These are phyloP conservation scores for Termitomyces sp. DNA, from an alignment of 1,284 basidiomycete genomes.

Conservation along the genomic window DNA sequence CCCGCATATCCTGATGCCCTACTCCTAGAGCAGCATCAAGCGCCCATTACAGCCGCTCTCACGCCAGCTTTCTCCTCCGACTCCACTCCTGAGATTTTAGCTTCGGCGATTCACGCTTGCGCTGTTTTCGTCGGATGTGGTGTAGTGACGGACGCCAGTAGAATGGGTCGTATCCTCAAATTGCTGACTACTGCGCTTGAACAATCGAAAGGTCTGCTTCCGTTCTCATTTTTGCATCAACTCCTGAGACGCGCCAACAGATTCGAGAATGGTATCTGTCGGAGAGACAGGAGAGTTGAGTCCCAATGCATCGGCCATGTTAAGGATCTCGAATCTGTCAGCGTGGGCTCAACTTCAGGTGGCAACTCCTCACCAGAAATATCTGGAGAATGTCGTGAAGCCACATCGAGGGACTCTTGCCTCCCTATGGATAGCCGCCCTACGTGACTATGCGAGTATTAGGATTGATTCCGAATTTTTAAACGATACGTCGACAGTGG, in stretches of 20 bases:
- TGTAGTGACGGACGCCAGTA: constrained; percentile 83
- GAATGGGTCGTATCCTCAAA: constrained; percentile 94
- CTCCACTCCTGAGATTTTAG: constrained; percentile 92
- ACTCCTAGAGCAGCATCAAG: constrained; percentile 97
- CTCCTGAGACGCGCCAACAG: constrained; percentile 36
- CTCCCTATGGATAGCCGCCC: constrained; percentile 82
- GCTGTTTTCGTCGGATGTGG: constrained; percentile 95
- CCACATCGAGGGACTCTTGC: constrained; percentile 77
- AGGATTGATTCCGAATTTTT: constrained; percentile 84
- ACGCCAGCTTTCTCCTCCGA: constrained; percentile 95
- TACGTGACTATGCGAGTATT: constrained; percentile 91
- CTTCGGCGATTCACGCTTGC: constrained; percentile 89
- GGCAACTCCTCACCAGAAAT: constrained; percentile 69
- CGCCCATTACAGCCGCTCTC: constrained; percentile 96
- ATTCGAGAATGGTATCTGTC: constrained; percentile 77
- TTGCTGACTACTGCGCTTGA: constrained; percentile 86
- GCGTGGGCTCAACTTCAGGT: constrained; percentile 96
- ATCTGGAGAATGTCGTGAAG: constrained; percentile 79
- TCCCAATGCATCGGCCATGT: constrained; percentile 92
- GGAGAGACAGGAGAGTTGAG: constrained; percentile 87
- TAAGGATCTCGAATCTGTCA: constrained; percentile 88
- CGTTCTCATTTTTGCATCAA: too few relatives aligned
- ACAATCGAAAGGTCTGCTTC: constrained; percentile 67
- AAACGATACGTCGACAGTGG: constrained; percentile 62
- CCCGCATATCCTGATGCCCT: constrained; percentile 89